Conservation (phyloP, 2,329 filamentous ascomycete species). For the Fusarium tricinctum region DNA sequence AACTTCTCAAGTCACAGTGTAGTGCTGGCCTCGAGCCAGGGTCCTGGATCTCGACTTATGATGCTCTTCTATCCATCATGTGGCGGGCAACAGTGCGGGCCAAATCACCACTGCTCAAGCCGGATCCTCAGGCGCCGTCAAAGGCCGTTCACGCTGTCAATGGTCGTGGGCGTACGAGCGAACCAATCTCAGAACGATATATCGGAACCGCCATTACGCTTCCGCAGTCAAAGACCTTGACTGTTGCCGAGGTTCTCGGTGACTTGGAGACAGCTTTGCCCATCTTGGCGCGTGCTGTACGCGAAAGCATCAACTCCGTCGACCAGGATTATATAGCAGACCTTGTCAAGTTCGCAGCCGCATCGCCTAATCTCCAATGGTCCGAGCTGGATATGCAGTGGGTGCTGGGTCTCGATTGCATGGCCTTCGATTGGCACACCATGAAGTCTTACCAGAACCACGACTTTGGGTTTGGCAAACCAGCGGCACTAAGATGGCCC, state of each 20-base stretch:
- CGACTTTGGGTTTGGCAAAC: slow-evolving; percentile 28
- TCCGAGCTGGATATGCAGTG: slow-evolving; percentile 14
- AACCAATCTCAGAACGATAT: slow-evolving; percentile 22
- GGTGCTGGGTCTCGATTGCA: slow-evolving; percentile 6
- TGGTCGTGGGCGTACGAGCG: slow-evolving; percentile 9
- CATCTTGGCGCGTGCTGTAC: slow-evolving; percentile 1
- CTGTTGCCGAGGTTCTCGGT: slow-evolving; percentile 13
- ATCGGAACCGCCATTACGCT: slow-evolving; percentile 17
- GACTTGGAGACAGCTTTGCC: slow-evolving; percentile 3
- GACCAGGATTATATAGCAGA: slow-evolving; percentile 4
- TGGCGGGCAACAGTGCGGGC: slow-evolving; percentile 29
- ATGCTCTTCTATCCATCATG: slow-evolving; percentile 25
- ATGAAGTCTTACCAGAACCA: slow-evolving; percentile 25
- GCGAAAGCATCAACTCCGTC: slow-evolving; percentile 18
- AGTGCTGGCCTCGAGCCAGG: slow-evolving; percentile 1
- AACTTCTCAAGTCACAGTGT: slow-evolving; percentile 10
- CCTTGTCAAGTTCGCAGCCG: slow-evolving; percentile 16
- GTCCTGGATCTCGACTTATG: slow-evolving; percentile 33
- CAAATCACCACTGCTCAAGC: slow-evolving; percentile 19
- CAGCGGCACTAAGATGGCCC: slow-evolving; percentile 16
- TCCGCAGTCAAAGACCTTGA: slow-evolving; percentile 7
- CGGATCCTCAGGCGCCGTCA: neutral
- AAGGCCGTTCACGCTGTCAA: slow-evolving; percentile 36
- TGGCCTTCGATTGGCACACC: slow-evolving; percentile 26
- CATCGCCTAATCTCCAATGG: slow-evolving; percentile 1